Base-by-base conservation (phyloP, 2,329 filamentous ascomycete species). In the Penicillium sp. region DNA sequence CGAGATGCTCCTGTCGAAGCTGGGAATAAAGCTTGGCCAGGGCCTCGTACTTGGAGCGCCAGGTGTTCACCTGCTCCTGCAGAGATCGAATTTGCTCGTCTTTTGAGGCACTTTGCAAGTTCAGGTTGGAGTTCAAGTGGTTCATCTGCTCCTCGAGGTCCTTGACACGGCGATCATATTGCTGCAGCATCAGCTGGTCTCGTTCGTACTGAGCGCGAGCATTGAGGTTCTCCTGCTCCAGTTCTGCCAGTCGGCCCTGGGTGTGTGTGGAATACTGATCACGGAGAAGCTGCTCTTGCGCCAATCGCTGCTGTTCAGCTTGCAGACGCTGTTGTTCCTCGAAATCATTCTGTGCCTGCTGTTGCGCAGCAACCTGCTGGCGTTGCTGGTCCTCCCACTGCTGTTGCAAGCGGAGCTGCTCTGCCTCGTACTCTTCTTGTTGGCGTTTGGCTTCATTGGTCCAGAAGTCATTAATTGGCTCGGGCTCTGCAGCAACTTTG, bases 381-480 rank as follows among this genome's bases (percentile, higher is more conserved):
- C 87, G 82, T 49, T 94, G 85, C 59, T 92, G 87, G 10, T 90
- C 86, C 62, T 92, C 88, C 77, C 92, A 93, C 62, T 93, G 90
- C 64, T 93, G 88, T 68, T 95, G 90, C 43, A 99, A 77, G 14
- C 94, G 86, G 36, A 88, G 85, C 77, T 99, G 94, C 74, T 99
- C 93, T 44, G 92, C 91, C 70, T 95, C 94, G 68, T 95, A 99
- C 71, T 96, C 92, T 63, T 92, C 87, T 72, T 97, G 95, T 72
- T 97, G 92, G 32, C 92, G 85, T 62, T 89, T 89, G 58, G 96
- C 85, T 73, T 97, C 92, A 64, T 86, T 90, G 77, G 95, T 95
- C 94, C 94, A 99, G 74, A 99, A 99, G 67, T 99, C 94, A 49
- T 91, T 91, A 69, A 99, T 97, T 46, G 96, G 91, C 68, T 94